Base-by-base conservation (phyloP, 306 rosid genomes). In the Alnus rubra region DNA sequence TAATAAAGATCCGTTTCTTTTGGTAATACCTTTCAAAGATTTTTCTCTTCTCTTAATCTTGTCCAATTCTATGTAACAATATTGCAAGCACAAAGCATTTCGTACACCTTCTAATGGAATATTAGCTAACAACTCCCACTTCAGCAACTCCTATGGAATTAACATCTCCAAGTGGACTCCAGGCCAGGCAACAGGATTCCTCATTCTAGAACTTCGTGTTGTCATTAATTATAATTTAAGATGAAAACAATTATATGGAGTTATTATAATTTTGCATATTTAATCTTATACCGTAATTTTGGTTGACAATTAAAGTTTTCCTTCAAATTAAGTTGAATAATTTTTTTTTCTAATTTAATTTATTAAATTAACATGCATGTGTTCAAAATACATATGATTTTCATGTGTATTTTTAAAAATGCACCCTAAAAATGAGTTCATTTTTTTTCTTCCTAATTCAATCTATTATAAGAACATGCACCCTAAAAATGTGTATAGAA, bases 91-190 rank as follows among this genome's bases (percentile, higher is more conserved):
- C 9, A 60, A 60, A 39, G 39, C 55, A 16, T 12, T 31, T 31
- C 45, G 19, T 1, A 31, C 69, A 31, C 9, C 16, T 31, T 62
- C 39, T 30, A 0, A 5, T 33, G n/a, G 69, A 62, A 62, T 62
- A 4, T 68, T 77, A 78, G 78, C 81, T 14, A 49, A 49, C 52
- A 0, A 50, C 79, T 68, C 79, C 82, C 76, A 80, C 80, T 58
- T 56, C 70, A 42, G 18, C 55, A 67, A 55, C 74, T 56, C 69
- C 67, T 67, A 73, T 67, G 73, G 47, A 71, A 7, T 45, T 42
- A 30, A 28, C 4, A 60, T 75, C 82, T 51, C 73, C 11, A 56
- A 63, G 84, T 76, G 80, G 77, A 67, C 14, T 35, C 55, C 78
- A 3, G 30, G 31, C 14, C 28, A 62, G 12, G 33, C 28, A 62